Evolutionary conservation across 208 protist species (phyloP), one percentile per base, ranked within the genome.

Genomic region (Acanthamoeba triangularis): DNA sequence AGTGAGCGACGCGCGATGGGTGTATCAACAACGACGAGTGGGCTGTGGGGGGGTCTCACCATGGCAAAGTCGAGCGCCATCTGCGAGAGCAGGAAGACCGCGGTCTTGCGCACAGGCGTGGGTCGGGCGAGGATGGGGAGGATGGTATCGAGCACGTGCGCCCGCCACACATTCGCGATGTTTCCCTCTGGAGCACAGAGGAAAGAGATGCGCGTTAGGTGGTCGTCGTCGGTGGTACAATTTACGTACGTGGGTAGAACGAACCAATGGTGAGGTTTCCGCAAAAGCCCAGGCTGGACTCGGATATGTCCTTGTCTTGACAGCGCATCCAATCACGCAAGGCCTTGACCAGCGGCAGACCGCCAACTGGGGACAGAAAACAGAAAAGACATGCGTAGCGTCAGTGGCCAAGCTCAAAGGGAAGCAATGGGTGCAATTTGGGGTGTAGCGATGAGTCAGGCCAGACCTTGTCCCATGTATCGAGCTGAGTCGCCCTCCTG

Each of bases 341-440:
- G 8, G 65, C 65, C 65, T 72, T 72, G 65, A 72, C 20, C 65
- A 72, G 65, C n/a, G 65, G 65, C 14, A 72, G 65, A 72, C 65
- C 65, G 25, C 65, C 65, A 11, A 72, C 65, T 72, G 14, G 8
- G 7, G 23, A 63, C 14, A 63, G 59, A 63, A 63, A 16, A 63
- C 1, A n/a, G 59, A 25, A 16, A 16, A 56, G 1, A 20, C 2
- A 63, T 16, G 20, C 3, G 7, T 0, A 56, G 10, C 52, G 10
- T 56, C 10, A 56, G 1, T 16, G 52, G 10, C 52, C 10, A 20
- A 56, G 52, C 52, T 13, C 16, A 56, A 20, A 7, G 5, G 5
- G 41, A 5, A 44, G 5, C 1, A 44, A 44, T 44, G 41, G 1
- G 41, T 44, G 41, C 1, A 44, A 5, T 5, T 44, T 59, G 54